Percentiles rank a stretch among this genome's conserved stretches.
These are phyloP conservation scores for Cyberlindnera veronae DNA, from an alignment of 805 yeast species.

Conservation along the genomic window DNA sequence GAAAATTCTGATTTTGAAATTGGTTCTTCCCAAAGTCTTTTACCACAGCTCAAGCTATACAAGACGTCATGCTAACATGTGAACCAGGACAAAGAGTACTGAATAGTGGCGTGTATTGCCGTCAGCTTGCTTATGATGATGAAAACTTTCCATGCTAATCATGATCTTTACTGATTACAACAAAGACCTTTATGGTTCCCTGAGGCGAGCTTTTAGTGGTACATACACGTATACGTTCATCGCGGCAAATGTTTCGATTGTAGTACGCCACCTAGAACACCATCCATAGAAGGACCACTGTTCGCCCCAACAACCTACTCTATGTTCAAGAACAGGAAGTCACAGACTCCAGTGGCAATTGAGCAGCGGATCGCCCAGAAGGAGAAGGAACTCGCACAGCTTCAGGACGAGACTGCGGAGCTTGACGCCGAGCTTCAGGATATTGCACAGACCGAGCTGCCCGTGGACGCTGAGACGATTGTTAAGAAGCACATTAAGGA, in stretches of 20 bases:
- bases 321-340: conserved; percentile 10
- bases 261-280: too few relatives aligned
- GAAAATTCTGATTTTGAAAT: conserved; percentile 28
- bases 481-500: conserved; percentile 49
- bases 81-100: background rate
- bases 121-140: conserved; percentile 23
- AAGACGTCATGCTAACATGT: background rate
- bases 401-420: conserved; percentile 8
- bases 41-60: too few relatives aligned
- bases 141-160: conserved; percentile 28
- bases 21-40: too few relatives aligned
- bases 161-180: conserved; percentile 24
- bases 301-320: too few relatives aligned
- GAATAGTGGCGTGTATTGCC: background rate
- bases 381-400: conserved; percentile 2
- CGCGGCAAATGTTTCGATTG: too few relatives aligned
- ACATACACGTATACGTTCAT: too few relatives aligned
- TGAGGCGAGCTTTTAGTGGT: conserved; percentile 15
- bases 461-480: conserved; percentile 39
- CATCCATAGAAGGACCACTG: too few relatives aligned
- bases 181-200: conserved; percentile 17
- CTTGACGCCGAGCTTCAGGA: conserved; percentile 9
- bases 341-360: conserved; percentile 4
- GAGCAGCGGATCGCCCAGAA: conserved; percentile 12
- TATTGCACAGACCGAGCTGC: conserved; percentile 14